Conservation (phyloP, 805 yeast species). For the Metschnikowia vanudenii region DNA sequence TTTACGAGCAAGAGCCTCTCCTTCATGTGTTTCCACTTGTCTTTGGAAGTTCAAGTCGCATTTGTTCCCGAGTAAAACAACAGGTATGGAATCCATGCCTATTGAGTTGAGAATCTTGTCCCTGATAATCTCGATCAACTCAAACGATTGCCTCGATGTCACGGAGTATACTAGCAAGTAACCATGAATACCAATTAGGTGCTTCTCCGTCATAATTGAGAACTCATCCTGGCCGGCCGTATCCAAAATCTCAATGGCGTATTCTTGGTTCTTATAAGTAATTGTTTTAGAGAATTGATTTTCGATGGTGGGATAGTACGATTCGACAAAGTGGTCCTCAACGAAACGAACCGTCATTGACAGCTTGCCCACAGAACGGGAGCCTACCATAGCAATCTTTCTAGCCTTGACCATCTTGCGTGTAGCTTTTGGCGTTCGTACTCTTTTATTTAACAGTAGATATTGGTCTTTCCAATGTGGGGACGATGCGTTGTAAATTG, state of each 20-base stretch:
- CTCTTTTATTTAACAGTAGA: too few relatives aligned
- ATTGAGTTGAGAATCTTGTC: slow-evolving; percentile 77
- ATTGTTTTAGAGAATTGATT: slow-evolving; percentile 75
- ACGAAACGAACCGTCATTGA: slow-evolving; percentile 81
- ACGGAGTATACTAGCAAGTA: slow-evolving; percentile 80
- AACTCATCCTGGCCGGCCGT: slow-evolving; percentile 95
- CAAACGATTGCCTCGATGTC: slow-evolving; percentile 74
- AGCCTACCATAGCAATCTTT: slow-evolving; percentile 83
- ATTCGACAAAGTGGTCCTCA: slow-evolving; percentile 84
- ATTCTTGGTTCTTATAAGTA: slow-evolving; percentile 68
- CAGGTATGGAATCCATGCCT: slow-evolving; percentile 47
- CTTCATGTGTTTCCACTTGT: slow-evolving; percentile 26
- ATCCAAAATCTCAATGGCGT: slow-evolving; percentile 80
- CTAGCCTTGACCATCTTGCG: slow-evolving; percentile 51
- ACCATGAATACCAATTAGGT: slow-evolving; percentile 80
- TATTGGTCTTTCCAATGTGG: background rate
- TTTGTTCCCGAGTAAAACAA: slow-evolving; percentile 36
- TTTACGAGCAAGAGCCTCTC: slow-evolving; percentile 39
- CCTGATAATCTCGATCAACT: slow-evolving; percentile 69
- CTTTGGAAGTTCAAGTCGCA: slow-evolving; percentile 21
- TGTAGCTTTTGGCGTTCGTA: background rate
- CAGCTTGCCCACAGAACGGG: slow-evolving; percentile 86
- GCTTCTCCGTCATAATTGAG: slow-evolving; percentile 73
- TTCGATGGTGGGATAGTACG: slow-evolving; percentile 88
- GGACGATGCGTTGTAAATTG: background rate